Evolutionary conservation across 495 filamentous ascomycete genomes (phyloP).

Genomic region (Neurospora sp.): DNA sequence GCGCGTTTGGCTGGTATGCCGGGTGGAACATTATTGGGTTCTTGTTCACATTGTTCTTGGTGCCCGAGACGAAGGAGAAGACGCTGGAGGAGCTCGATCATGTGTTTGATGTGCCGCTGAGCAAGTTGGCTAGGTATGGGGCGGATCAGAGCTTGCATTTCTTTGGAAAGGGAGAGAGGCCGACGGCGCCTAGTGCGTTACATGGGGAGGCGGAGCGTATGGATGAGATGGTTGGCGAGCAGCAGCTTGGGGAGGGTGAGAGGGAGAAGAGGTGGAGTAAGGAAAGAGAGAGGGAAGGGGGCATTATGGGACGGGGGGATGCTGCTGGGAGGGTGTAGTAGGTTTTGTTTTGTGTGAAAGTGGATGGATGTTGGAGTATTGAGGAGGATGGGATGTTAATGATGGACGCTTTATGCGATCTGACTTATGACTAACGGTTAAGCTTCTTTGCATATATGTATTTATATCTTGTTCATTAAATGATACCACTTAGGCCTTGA

Average conservation of each 20-base stretch:
- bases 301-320: neutral
- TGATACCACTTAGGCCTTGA: neutral
- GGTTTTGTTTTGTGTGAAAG: neutral
- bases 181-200: neutral
- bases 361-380: neutral
- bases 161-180: neutral
- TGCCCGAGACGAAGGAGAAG: constrained; percentile 74
- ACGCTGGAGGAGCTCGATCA: constrained; percentile 60
- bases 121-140: neutral
- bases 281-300: neutral
- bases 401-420: neutral
- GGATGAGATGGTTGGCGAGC: neutral
- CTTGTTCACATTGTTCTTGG: constrained; percentile 59
- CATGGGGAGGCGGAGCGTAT: neutral
- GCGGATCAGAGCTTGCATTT: constrained; percentile 2
- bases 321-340: neutral
- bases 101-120: constrained; percentile 31
- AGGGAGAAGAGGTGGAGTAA: neutral
- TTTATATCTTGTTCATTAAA: neutral
- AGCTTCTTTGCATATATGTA: neutral
- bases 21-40: constrained; percentile 60
- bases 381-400: neutral
- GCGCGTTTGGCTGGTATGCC: constrained; percentile 61
- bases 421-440: neutral
- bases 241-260: neutral